phyloP scores from a whole-genome alignment of 2,329 filamentous ascomycete species.

The Neopestalotiopsis clavispora region DNA sequence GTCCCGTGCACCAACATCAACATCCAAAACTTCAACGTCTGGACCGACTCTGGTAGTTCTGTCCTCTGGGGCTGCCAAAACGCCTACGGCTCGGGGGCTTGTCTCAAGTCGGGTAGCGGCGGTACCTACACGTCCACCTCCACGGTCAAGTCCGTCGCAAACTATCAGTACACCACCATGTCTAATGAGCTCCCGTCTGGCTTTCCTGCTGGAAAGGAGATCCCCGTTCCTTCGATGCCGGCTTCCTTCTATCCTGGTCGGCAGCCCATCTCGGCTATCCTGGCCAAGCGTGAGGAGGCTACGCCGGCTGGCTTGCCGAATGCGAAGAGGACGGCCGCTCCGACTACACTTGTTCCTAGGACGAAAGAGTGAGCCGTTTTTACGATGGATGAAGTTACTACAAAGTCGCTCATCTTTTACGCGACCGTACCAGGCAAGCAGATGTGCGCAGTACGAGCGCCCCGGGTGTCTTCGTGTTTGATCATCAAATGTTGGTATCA shows the following conservation, averaged over 20 bases:
- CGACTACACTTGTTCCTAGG: too few relatives aligned
- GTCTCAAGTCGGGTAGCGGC: conserved; percentile 19
- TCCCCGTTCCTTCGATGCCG: conserved; percentile 24
- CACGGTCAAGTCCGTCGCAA: conserved; percentile 21
- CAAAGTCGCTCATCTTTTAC: too few relatives aligned
- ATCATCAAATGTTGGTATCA: too few relatives aligned
- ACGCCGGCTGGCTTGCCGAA: neutral
- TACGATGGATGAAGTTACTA: too few relatives aligned
- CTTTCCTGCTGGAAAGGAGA: conserved; percentile 22
- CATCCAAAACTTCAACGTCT: conserved; percentile 56
- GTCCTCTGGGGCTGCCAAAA: conserved; percentile 48
- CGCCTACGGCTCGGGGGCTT: conserved; percentile 25
- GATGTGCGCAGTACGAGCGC: too few relatives aligned
- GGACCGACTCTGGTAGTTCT: conserved; percentile 49
- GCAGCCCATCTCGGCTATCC: conserved; percentile 19
- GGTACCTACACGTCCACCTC: conserved; percentile 23
- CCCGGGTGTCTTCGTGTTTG: too few relatives aligned
- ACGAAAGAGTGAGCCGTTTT: too few relatives aligned
- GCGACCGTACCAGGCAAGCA: too few relatives aligned
- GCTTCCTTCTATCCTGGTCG: conserved; percentile 19
- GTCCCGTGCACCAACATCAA: conserved; percentile 58
- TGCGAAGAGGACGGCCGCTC: neutral
- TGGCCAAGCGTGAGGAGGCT: neutral
- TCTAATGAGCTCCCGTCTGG: conserved; percentile 23
- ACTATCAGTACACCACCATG: conserved; percentile 28